These are phyloP conservation scores for Trametes hirsuta DNA, from an alignment of 1,284 basidiomycete genomes.

Conservation along the genomic window DNA sequence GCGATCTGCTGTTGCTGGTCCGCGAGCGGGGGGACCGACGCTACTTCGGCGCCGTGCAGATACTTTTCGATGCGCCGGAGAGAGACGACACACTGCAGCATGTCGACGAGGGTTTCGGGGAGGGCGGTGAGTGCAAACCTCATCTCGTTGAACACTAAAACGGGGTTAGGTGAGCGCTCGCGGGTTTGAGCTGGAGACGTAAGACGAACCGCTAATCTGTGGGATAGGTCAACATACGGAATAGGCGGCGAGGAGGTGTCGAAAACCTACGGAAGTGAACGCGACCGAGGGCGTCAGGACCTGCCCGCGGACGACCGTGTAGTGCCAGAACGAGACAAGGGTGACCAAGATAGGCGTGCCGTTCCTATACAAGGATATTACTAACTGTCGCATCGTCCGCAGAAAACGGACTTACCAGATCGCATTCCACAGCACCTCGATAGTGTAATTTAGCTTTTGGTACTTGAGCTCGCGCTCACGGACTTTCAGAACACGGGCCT, in stretches of 20 bases:
- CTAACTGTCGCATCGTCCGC: not conserved
- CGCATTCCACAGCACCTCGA: slow-evolving; percentile 81
- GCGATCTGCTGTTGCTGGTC: slow-evolving; percentile 63
- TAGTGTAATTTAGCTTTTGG: slow-evolving; percentile 84
- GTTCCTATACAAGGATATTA: slow-evolving; percentile 47
- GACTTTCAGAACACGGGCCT: slow-evolving; percentile 73
- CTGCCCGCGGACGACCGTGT: slow-evolving; percentile 69
- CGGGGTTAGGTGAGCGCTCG: not conserved
- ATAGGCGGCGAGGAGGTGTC: not conserved
- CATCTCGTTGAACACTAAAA: slow-evolving; percentile 83
- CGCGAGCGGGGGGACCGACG: slow-evolving; percentile 57
- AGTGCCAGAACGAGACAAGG: slow-evolving; percentile 84
- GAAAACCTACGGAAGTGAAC: slow-evolving; percentile 71
- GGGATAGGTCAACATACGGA: not conserved
- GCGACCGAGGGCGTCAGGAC: slow-evolving; percentile 82
- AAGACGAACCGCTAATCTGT: slow-evolving; percentile 52
- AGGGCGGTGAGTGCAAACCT: slow-evolving; percentile 83
- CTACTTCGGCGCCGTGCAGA: slow-evolving; percentile 72
- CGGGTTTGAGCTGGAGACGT: not conserved
- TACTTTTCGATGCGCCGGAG: slow-evolving; percentile 92
- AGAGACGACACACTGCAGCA: slow-evolving; percentile 85
- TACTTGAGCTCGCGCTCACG: slow-evolving; percentile 82
- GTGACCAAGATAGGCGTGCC: slow-evolving; percentile 77
- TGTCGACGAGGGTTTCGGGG: slow-evolving; percentile 89
- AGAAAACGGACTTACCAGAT: slow-evolving; percentile 59